Evolutionary conservation across 257 asterid species (phyloP).

Genomic region (Solanum chmielewskii): DNA sequence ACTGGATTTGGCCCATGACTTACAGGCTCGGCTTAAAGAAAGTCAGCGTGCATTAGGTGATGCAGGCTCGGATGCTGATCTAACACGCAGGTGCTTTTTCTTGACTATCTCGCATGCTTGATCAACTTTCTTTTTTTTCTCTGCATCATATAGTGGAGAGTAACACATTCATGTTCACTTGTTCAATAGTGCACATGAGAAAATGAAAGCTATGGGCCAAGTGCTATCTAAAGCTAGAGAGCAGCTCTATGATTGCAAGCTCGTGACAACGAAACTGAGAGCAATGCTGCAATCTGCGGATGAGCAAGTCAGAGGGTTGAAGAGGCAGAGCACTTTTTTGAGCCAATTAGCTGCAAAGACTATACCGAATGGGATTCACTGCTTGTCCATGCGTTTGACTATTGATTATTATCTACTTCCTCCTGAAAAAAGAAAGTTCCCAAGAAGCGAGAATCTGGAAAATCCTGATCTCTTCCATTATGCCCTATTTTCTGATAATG

Average conservation of each 20-base stretch:
- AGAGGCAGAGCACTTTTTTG: slow-evolving; percentile 96
- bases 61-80: slow-evolving; percentile 72
- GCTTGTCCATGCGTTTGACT: slow-evolving; percentile 86
- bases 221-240: slow-evolving; percentile 80
- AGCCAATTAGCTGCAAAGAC: slow-evolving; percentile 98
- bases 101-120: neutral
- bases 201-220: slow-evolving; percentile 87
- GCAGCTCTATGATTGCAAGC: slow-evolving; percentile 82
- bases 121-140: neutral
- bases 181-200: slow-evolving; percentile 63
- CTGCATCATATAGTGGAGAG: slow-evolving; percentile 5
- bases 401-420: slow-evolving; percentile 85
- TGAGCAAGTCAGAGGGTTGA: slow-evolving; percentile 93
- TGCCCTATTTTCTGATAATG: slow-evolving; percentile 95
- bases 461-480: slow-evolving; percentile 82
- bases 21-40: slow-evolving; percentile 79
- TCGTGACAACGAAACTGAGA: slow-evolving; percentile 85
- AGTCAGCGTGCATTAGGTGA: slow-evolving; percentile 93
- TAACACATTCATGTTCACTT: slow-evolving; percentile 6
- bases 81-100: slow-evolving; percentile 49
- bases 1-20: slow-evolving; percentile 57
- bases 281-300: slow-evolving; percentile 98
- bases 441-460: slow-evolving; percentile 71
- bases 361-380: slow-evolving; percentile 92
- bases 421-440: slow-evolving; percentile 75